Conservation (phyloP, 495 filamentous ascomycete genomes). For the Poronia punctata region DNA sequence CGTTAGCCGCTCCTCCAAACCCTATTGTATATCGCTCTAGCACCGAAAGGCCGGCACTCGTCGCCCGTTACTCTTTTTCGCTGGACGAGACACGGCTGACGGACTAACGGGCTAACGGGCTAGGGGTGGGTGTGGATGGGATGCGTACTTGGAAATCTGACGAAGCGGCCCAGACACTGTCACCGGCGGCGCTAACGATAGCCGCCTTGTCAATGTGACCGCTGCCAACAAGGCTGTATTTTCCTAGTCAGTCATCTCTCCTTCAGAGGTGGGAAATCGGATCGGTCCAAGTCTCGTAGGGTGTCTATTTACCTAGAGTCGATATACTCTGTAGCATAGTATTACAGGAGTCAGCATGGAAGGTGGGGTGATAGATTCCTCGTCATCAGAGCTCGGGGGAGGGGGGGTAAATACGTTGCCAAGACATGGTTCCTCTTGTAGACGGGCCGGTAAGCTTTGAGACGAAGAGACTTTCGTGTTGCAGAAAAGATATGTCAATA, state of each 20-base stretch:
- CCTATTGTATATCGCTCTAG: too few species aligned
- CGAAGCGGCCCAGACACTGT: conserved; percentile 74
- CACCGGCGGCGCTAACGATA: conserved; percentile 75
- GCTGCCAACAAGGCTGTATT: conserved; percentile 67
- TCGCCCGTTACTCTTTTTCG: too few species aligned
- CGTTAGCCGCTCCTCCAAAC: too few species aligned
- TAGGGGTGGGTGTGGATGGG: conserved; percentile 11
- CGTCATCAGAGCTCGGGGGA: conserved; percentile 1
- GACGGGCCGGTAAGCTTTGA: background rate
- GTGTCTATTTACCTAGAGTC: conserved; percentile 46
- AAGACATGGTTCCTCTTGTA: conserved; percentile 45
- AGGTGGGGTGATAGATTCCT: conserved; percentile 30
- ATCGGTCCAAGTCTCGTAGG: too few species aligned
- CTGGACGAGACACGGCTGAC: too few species aligned
- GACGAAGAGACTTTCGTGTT: too few species aligned
- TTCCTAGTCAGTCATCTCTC: conserved; percentile 7
- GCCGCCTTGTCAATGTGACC: conserved; percentile 81
- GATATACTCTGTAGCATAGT: conserved; percentile 37
- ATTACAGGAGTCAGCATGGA: conserved; percentile 29
- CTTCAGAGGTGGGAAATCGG: background rate
- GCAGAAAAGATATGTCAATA: conserved; percentile 3
- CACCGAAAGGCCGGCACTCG: too few species aligned
- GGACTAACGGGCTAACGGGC: too few species aligned
- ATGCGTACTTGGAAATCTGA: conserved; percentile 61
- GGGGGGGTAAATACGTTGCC: conserved; percentile 41